Conservation (phyloP, 1,284 basidiomycete genomes). For the Omphalotus olearius region DNA sequence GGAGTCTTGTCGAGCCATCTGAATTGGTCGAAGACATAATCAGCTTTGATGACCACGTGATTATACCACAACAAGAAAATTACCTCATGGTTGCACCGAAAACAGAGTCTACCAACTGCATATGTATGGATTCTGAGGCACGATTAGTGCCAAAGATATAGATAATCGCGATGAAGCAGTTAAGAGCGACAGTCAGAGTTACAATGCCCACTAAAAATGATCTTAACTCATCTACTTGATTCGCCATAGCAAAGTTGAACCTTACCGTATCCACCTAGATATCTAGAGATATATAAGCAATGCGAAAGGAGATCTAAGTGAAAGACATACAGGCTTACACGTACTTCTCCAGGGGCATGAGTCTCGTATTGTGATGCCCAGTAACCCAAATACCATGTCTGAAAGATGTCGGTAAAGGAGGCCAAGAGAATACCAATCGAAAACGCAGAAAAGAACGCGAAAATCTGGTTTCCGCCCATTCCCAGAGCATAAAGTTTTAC, state of each 20-base stretch:
- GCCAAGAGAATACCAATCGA: slow-evolving; percentile 20
- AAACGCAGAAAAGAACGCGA: slow-evolving; percentile 25
- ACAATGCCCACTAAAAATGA: slow-evolving; percentile 1
- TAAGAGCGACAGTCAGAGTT: not conserved
- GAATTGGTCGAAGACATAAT: too few relatives aligned
- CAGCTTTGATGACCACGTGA: not conserved
- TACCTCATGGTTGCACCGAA: slow-evolving; percentile 40
- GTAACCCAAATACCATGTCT: slow-evolving; percentile 48
- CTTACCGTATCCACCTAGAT: slow-evolving; percentile 9
- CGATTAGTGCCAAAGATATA: slow-evolving; percentile 36
- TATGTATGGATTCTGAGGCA: slow-evolving; percentile 56
- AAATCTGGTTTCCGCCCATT: slow-evolving; percentile 23
- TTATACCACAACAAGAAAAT: slow-evolving; percentile 1
- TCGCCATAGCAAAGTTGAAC: not conserved
- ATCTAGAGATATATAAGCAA: not conserved
- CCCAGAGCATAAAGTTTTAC: slow-evolving; percentile 28
- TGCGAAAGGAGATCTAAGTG: slow-evolving; percentile 1
- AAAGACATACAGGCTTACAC: slow-evolving; percentile 26
- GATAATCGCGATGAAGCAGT: slow-evolving; percentile 1
- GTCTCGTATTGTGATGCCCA: slow-evolving; percentile 48
- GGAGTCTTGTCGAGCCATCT: slow-evolving; percentile 42
- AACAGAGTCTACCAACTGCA: slow-evolving; percentile 46
- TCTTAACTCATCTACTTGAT: not conserved
- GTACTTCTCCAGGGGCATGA: slow-evolving; percentile 23
- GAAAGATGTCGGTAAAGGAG: slow-evolving; percentile 27